These are phyloP conservation scores for Margaritispora aquatica DNA, from an alignment of 495 filamentous ascomycete species.

Conservation along the genomic window DNA sequence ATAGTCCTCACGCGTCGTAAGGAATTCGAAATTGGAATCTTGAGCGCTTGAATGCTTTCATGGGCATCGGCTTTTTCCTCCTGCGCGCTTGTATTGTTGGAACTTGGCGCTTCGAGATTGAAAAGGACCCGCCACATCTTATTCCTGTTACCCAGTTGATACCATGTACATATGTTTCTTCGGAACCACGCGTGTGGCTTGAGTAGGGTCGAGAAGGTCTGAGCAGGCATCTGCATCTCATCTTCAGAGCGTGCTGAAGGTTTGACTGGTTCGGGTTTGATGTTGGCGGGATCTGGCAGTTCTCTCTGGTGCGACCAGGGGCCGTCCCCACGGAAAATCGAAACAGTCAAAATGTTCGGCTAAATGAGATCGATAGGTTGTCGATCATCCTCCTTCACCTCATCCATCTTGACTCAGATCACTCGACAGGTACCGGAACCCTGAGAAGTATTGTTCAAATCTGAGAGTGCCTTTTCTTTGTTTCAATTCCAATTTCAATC, in stretches of 20 bases:
- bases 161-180: neutral
- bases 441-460: conserved; percentile 7
- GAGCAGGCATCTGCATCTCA: conserved; percentile 22
- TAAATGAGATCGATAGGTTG: conserved; percentile 17
- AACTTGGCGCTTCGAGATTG: conserved; percentile 5
- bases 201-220: too few relatives aligned
- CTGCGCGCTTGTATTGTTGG: conserved; percentile 7
- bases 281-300: conserved; percentile 8
- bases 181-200: conserved; percentile 13
- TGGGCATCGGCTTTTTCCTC: neutral
- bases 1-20: too few relatives aligned
- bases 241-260: conserved; percentile 7
- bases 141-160: conserved; percentile 13
- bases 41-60: neutral
- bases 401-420: neutral
- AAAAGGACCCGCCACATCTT: conserved; percentile 16
- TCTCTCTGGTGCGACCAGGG: neutral
- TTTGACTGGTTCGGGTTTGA: conserved; percentile 24
- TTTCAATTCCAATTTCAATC: too few relatives aligned
- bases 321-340: conserved; percentile 14
- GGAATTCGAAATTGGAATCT: neutral
- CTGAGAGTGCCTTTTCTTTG: conserved; percentile 12
- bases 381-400: conserved; percentile 13
- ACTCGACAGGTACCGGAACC: conserved; percentile 5
- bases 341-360: conserved; percentile 13